Evolutionary conservation across 257 asterid species (phyloP).

Genomic region (Solanum tarapatanum): DNA sequence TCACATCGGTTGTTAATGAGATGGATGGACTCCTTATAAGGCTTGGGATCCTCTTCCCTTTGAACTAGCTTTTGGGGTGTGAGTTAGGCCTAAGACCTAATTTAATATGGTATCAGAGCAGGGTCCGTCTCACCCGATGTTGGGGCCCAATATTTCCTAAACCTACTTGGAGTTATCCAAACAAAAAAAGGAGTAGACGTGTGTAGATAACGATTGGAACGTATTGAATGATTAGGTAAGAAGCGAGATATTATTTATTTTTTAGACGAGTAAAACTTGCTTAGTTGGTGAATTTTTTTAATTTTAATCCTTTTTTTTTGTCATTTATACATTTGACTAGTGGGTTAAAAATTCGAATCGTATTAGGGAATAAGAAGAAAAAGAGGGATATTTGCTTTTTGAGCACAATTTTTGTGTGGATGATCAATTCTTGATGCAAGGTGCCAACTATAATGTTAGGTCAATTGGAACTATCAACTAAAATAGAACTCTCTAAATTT

Average conservation of each 20-base stretch:
- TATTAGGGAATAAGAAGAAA: neutral
- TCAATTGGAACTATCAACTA: neutral
- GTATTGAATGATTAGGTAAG: neutral
- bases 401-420: neutral
- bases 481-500: neutral
- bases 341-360: neutral
- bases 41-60: no score
- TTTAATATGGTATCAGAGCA: no score
- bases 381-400: neutral
- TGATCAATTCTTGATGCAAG: neutral
- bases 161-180: neutral
- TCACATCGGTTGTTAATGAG: no score
- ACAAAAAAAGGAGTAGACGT: neutral
- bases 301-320: neutral
- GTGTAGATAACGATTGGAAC: neutral
- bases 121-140: no score
- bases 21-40: no score
- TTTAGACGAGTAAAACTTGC: neutral
- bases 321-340: neutral
- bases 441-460: neutral
- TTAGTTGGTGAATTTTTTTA: neutral
- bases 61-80: no score
- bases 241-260: neutral
- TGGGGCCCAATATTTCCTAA: no score
- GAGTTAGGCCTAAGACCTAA: no score